These are phyloP conservation scores for Isatis tinctoria DNA, from an alignment of 345 rosid species.

Conservation along the genomic window DNA sequence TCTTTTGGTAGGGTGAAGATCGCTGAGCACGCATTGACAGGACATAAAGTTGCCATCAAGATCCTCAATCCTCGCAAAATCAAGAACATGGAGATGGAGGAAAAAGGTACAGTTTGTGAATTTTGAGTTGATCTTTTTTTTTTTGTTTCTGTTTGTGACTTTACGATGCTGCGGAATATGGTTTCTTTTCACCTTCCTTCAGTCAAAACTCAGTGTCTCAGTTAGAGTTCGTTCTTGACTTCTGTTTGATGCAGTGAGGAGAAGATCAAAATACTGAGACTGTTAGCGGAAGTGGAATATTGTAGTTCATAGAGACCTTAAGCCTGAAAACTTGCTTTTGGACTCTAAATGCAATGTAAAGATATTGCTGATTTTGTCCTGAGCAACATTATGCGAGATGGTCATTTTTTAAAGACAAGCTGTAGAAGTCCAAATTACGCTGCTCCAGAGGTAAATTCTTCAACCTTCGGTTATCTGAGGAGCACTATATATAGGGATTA, in stretches of 20 bases:
- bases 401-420: constrained; percentile 85
- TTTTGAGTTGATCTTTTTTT: too few species aligned
- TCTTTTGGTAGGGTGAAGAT: constrained; percentile 93
- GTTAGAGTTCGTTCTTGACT: neutral
- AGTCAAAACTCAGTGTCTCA: neutral
- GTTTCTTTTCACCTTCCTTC: neutral
- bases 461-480: neutral
- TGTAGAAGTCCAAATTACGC: constrained; percentile 99
- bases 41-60: constrained; percentile 93
- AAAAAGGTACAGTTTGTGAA: constrained; percentile 78
- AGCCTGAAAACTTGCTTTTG: constrained; percentile 92
- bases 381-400: constrained; percentile 95
- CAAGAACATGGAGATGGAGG: constrained; percentile 79
- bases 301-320: constrained; percentile 96
- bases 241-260: constrained; percentile 55
- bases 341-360: constrained; percentile 90
- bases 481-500: neutral
- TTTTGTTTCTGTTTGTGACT: neutral
- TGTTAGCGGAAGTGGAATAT: constrained; percentile 86
- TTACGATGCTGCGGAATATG: neutral
- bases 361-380: constrained; percentile 97
- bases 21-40: constrained; percentile 80
- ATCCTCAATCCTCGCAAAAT: constrained; percentile 86
- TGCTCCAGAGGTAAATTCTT: constrained; percentile 57
- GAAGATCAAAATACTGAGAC: constrained; percentile 84